Percentiles rank a stretch among this genome's conserved stretches.
phyloP scores from a whole-genome alignment of 2,329 filamentous ascomycete genomes.

The Penicillium frequentans region DNA sequence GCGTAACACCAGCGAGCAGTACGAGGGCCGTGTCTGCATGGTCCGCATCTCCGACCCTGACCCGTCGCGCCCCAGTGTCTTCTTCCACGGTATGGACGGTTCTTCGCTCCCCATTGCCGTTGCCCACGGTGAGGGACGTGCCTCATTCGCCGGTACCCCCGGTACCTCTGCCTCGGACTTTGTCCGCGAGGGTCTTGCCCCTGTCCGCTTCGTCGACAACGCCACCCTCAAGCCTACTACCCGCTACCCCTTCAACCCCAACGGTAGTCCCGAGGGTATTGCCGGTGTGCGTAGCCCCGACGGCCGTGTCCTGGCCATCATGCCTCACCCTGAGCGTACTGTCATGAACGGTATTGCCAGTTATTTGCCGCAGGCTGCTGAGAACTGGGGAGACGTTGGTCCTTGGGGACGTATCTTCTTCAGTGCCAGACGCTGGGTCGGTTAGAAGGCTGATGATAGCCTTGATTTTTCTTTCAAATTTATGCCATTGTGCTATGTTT shows the following conservation, averaged over 20 bases:
- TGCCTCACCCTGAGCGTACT: slow-evolving; percentile 93
- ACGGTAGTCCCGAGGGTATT: slow-evolving; percentile 79
- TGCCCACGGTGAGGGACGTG: slow-evolving; percentile 88
- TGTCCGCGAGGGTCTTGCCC: slow-evolving; percentile 67
- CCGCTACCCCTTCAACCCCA: slow-evolving; percentile 85
- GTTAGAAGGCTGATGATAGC: slow-evolving; percentile 41
- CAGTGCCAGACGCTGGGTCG: slow-evolving; percentile 86
- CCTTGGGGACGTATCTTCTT: slow-evolving; percentile 86
- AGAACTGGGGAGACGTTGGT: slow-evolving; percentile 75
- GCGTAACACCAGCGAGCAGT: slow-evolving; percentile 80
- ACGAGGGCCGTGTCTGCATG: slow-evolving; percentile 86
- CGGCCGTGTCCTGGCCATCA: slow-evolving; percentile 80
- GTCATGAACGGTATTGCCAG: slow-evolving; percentile 76
- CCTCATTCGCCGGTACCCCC: slow-evolving; percentile 62
- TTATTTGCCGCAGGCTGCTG: slow-evolving; percentile 65
- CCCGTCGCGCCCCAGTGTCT: slow-evolving; percentile 65
- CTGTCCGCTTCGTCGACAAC: slow-evolving; percentile 85
- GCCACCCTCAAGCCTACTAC: slow-evolving; percentile 68
- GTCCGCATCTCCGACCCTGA: slow-evolving; percentile 70
- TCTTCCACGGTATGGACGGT: slow-evolving; percentile 84
- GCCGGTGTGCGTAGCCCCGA: slow-evolving; percentile 75
- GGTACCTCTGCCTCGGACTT: slow-evolving; percentile 50
- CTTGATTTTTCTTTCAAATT: slow-evolving; percentile 1
- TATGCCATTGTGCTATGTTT: slow-evolving; percentile 1
- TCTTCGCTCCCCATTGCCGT: slow-evolving; percentile 81